Evolutionary conservation across 2,329 filamentous ascomycete genomes (phyloP), one percentile per base, ranked within the genome.

Genomic region (Hymenoscyphus albidus): DNA sequence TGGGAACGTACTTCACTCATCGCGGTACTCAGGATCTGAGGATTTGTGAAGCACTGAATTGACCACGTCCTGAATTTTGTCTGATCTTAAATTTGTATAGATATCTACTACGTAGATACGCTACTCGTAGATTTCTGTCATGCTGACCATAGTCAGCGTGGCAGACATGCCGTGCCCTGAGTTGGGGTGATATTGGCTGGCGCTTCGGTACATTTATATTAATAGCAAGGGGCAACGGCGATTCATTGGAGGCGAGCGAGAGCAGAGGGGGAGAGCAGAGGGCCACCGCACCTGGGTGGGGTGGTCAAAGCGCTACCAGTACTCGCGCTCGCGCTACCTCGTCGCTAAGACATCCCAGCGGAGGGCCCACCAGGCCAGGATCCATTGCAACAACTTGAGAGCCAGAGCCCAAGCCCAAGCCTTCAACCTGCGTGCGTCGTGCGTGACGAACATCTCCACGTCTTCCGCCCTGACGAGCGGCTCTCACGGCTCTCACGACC

Each of bases 291-390:
- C 27, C 27, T 3, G 18, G 12, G 18, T 27, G 48, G 10, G 55
- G 55, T 35, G 27, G 55, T 57, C 55, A 57, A 57, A 57, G 55
- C 55, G 55, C 32, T 57, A n/a, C 31, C 35, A 35, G 35, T 54
- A 54, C 22, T 22, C 22, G 22, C 22, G 22, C 22, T 22, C 22
- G 22, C 22, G 22, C 22, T 22, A 22, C 22, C 22, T 22, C 22
- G 18, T 54, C 48, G 48, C 48, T 27, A 54, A 22, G 10, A 54
- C 9, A 12, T 27, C 48, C 48, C 22, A 54, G 48, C 31, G 18
- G 48, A 27, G 18, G n/a, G n/a, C 22, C 48, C 18, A 7, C 44
- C 16, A 18, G n/a, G 42, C n/a, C 14, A 44, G 42, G 42, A 51
- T 18, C 9, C 18, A 27, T 18, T 51, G 48, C 48, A 54, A 54